These are phyloP conservation scores for Dactylorhiza incarnata DNA, from an alignment of 106 monocot species.

Conservation along the genomic window DNA sequence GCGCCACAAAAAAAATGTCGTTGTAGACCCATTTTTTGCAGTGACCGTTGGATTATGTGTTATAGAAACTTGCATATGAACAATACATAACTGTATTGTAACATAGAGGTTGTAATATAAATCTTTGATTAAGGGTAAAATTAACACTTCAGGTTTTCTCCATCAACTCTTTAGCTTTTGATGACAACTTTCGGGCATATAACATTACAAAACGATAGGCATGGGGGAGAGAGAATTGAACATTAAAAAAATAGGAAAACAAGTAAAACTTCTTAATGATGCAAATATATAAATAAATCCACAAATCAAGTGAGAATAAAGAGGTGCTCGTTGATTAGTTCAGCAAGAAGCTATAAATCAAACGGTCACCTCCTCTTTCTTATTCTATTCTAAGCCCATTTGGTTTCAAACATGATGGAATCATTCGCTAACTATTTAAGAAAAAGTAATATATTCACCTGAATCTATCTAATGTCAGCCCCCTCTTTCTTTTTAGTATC, in stretches of 20 bases:
- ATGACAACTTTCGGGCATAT: neutral
- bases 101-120: too few species aligned
- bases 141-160: too few species aligned
- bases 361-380: neutral
- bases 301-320: neutral
- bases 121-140: too few species aligned
- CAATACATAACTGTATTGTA: too few species aligned
- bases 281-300: neutral
- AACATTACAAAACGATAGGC: neutral
- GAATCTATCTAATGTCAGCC: neutral
- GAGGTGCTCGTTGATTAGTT: neutral
- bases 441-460: conserved; percentile 6
- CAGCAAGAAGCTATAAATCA: neutral
- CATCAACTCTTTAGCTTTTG: neutral
- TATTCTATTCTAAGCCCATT: neutral
- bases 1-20: too few species aligned
- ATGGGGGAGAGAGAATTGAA: neutral
- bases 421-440: neutral
- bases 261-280: neutral
- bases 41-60: too few species aligned
- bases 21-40: too few species aligned
- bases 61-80: too few species aligned
- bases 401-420: conserved; percentile 1
- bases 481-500: neutral
- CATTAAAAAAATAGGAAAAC: neutral